Percentiles rank a stretch among this genome's conserved stretches.
These are phyloP conservation scores for Tuber magnatum DNA, from an alignment of 495 filamentous ascomycete genomes.

Conservation along the genomic window DNA sequence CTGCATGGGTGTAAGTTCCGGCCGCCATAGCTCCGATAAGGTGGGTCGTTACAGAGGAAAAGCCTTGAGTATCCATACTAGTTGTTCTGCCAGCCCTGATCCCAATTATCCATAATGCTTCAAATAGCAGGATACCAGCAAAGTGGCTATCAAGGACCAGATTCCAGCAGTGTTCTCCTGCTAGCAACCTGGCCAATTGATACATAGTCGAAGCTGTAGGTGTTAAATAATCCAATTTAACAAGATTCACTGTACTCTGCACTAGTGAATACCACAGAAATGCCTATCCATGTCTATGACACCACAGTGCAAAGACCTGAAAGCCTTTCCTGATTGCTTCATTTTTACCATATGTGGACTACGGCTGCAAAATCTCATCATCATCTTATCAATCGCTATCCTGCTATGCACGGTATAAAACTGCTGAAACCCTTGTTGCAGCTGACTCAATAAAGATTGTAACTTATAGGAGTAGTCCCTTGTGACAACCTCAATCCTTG, in stretches of 20 bases:
- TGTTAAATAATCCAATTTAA: too few relatives aligned
- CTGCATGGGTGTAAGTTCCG: too few relatives aligned
- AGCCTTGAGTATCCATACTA: background rate
- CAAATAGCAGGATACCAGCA: constrained; percentile 10
- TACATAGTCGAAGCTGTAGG: too few relatives aligned
- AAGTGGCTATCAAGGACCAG: constrained; percentile 15
- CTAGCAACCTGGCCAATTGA: too few relatives aligned
- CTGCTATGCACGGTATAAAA: background rate
- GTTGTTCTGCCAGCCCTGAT: constrained; percentile 6
- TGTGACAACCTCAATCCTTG: background rate
- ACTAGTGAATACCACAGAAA: too few relatives aligned
- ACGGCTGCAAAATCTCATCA: background rate
- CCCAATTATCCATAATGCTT: background rate
- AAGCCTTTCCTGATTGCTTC: too few relatives aligned
- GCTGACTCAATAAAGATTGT: background rate
- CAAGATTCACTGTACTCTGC: too few relatives aligned
- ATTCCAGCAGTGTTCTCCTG: too few relatives aligned
- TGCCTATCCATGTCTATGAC: too few relatives aligned
- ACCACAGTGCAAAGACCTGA: too few relatives aligned
- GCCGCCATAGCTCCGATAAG: too few relatives aligned
- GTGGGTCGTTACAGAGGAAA: too few relatives aligned
- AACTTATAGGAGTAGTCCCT: background rate
- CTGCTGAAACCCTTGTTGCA: background rate
- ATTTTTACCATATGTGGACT: background rate
- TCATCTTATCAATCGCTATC: background rate